Evolutionary conservation across 768 basidiomycete genomes (phyloP).

Genomic region (Rhodotorula paludigena): DNA sequence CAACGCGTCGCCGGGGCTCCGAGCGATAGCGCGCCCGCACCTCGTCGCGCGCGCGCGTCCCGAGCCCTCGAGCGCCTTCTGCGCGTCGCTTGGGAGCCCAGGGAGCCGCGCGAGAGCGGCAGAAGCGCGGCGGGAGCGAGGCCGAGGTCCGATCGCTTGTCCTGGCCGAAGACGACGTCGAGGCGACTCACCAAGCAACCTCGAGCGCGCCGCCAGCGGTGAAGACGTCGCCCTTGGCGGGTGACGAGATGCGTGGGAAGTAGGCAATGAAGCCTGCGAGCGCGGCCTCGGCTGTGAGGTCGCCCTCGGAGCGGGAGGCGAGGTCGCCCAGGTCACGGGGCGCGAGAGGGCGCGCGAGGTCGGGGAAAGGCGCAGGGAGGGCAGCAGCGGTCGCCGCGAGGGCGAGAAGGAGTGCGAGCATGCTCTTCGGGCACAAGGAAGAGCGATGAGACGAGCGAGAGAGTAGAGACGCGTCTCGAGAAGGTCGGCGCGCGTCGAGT

Average conservation of each 20-base stretch:
- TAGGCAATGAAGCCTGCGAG: neutral
- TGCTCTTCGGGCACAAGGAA: too few species aligned
- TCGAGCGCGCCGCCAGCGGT: neutral
- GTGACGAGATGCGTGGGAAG: neutral
- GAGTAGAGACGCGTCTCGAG: too few species aligned
- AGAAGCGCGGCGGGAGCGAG: too few species aligned
- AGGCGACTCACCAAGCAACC: neutral
- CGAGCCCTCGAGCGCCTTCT: too few species aligned
- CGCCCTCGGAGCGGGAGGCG: neutral
- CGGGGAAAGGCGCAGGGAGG: neutral
- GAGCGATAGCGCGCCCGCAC: too few species aligned
- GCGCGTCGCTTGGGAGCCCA: too few species aligned
- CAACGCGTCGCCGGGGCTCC: too few species aligned
- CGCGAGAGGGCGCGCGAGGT: neutral
- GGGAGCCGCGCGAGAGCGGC: too few species aligned
- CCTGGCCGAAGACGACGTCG: too few species aligned
- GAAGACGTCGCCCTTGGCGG: neutral
- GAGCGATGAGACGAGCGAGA: neutral
- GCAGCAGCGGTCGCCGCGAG: neutral
- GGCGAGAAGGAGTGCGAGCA: neutral
- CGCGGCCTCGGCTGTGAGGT: neutral
- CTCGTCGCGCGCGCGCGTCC: too few species aligned
- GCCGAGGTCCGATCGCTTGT: too few species aligned
- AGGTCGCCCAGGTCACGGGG: neutral
- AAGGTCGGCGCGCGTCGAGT: too few species aligned